Evolutionary conservation across 1,284 basidiomycete genomes (phyloP), one percentile per base, ranked within the genome.

Genomic region (Austropuccinia psidii): DNA sequence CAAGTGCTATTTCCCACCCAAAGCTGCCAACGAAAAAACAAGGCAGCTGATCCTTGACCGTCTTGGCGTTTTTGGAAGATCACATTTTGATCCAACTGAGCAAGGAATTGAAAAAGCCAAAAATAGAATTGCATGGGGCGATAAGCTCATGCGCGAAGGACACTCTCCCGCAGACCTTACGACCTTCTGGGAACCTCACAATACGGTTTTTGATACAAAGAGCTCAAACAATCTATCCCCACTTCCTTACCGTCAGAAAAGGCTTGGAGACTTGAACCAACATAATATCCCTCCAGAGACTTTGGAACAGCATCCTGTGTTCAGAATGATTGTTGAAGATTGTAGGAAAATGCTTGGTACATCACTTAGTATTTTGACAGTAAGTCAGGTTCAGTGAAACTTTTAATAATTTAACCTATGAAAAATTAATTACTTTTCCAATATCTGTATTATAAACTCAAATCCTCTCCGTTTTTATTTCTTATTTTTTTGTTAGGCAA

Each of bases 11-110:
- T 11, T 49, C 8, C 75, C 77, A 4, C 78, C 78, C 2, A 49
- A 67, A 33, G 76, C 76, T 0, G 24, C 55, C 11, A 73, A 77
- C 67, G 75, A 78, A 58, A 33, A 61, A 4, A 61, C 67, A 6
- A 75, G 78, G 0, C 76, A 77, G 50, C 58, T 76, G 43, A 75
- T 75, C 17, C 72, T 78, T 68, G 74, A 76, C 49, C 69, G 76
- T 7, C 75, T 78, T 37, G 77, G 78, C 57, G 50, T 76, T 11
- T 77, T 78, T 39, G 76, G 75, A 6, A 75, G 66, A 37, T 60
- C 67, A 27, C 64, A 35, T 58, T 58, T 29, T 31, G 29, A 58
- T 58, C 31, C 55, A 7, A n/a, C 55, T 9, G 55, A 58, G 7
- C 17, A 58, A 6, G 55, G 27, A 7, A 31, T 11, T 31, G 55